Base-by-base conservation (phyloP, 208 protist genomes). In the Acanthamoeba culbertsoni region DNA sequence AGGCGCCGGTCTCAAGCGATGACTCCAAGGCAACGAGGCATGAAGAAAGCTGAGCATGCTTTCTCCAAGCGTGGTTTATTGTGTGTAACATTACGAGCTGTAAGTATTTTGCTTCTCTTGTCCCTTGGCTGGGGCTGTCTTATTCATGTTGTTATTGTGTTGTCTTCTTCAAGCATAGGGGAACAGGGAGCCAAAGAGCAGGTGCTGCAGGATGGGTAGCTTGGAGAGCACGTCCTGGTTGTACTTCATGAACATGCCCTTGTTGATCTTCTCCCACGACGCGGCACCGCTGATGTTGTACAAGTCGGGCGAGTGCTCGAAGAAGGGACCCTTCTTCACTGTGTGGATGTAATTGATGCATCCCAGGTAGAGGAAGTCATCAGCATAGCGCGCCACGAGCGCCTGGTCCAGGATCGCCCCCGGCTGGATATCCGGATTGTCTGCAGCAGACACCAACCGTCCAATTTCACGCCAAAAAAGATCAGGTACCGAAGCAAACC, bases 241-340 rank as follows among this genome's bases (percentile, higher is more conserved):
- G 84, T 95, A 96, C 53, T 94, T 95, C 46, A 93, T 93, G 46
- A 94, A 93, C 95, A 96, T 95, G 26, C 94, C 94, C 16, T 86
- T 86, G 46, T 96, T 95, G 8, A 95, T 93, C 92, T 96, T 94
- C 28, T 43, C n/a, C 92, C 95, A 95, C 71, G 88, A 93, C 8
- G 88, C 42, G 20, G 43, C 59, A 0, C 59, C 59, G 51, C 59
- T 95, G 40, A 96, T 95, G 65, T 96, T 94, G 71, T 94, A 95
- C 1, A 96, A 53, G 20, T 95, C 86, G 33, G 94, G 94, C 63
- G 94, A 95, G 26, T 96, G 95, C 71, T 96, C 95, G 45, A 92
- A 77, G 31, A 96, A 96, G 18, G 95, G 95, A n/a, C 94, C 95
- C 43, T 90, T 95, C 91, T 96, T 96, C 16, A 95, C 84, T 55